Percentiles rank a stretch among this genome's conserved stretches.
phyloP scores from a whole-genome alignment of 805 yeast genomes.

The Wickerhamiella qilinensis region DNA sequence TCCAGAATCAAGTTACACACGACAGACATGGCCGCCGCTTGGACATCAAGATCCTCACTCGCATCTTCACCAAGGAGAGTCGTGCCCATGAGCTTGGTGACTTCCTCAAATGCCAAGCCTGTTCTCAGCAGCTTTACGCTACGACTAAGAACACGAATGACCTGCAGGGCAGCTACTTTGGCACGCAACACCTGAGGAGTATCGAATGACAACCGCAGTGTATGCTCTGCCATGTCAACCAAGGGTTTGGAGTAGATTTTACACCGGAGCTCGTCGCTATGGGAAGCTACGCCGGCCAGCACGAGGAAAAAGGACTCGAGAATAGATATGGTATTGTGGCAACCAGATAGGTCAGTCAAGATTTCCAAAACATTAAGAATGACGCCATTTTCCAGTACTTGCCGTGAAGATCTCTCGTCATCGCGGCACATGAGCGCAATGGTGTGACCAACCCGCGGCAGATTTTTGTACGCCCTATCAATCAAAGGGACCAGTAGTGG shows the following conservation, averaged over 20 bases:
- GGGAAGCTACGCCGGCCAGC: not conserved
- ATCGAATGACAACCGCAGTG: not conserved
- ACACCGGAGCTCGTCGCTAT: not conserved
- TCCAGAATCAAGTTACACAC: conserved; percentile 3
- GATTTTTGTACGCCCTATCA: not conserved
- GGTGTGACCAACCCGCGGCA: not conserved
- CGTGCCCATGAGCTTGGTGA: not conserved
- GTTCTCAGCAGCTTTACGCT: not conserved
- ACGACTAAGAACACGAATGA: not conserved
- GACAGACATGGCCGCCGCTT: conserved; percentile 3
- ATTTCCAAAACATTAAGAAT: not conserved
- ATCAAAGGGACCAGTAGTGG: not conserved
- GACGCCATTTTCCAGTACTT: not conserved
- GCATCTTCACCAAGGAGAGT: not conserved
- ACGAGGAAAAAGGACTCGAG: not conserved
- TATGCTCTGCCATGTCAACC: not conserved
- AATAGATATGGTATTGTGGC: not conserved
- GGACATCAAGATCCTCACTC: not conserved
- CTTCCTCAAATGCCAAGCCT: not conserved
- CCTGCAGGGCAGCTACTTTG: not conserved
- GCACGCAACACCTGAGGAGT: not conserved
- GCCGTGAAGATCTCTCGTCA: not conserved
- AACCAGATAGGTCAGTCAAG: not conserved
- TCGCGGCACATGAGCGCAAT: not conserved
- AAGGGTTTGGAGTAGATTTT: not conserved